Evolutionary conservation across 768 basidiomycete species (phyloP).

Genomic region (Lactarius psammicola): DNA sequence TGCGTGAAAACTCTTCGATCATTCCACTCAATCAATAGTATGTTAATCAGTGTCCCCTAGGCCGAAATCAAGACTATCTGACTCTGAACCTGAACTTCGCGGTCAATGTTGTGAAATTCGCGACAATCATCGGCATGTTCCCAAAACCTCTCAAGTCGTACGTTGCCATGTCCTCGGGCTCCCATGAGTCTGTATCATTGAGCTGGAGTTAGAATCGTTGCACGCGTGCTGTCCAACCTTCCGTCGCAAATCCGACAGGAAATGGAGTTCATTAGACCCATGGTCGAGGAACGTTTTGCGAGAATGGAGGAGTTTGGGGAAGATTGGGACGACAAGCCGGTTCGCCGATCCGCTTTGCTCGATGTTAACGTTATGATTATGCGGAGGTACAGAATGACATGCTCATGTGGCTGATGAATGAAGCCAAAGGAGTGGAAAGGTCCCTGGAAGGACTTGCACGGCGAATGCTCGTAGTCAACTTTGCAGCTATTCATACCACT

Average conservation of each 20-base stretch:
- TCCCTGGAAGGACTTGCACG: constrained; percentile 32
- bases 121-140: neutral
- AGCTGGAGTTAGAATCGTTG: neutral
- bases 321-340: constrained; percentile 15
- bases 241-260: neutral
- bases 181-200: neutral
- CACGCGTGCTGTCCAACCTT: neutral
- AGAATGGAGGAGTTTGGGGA: constrained; percentile 5
- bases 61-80: neutral
- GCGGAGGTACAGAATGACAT: constrained; percentile 37
- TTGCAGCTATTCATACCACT: constrained; percentile 39
- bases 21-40: neutral
- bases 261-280: constrained; percentile 5
- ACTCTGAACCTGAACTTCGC: neutral
- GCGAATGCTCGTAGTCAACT: constrained; percentile 41
- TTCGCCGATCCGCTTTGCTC: neutral
- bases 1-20: neutral
- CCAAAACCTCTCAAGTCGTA: neutral
- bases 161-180: neutral
- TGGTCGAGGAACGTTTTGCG: constrained; percentile 10
- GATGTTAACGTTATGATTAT: constrained; percentile 1
- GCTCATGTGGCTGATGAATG: constrained; percentile 43
- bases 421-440: constrained; percentile 34
- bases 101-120: neutral
- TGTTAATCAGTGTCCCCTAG: neutral